Conservation (phyloP, 208 protist species). For the Angomonas deanei region DNA sequence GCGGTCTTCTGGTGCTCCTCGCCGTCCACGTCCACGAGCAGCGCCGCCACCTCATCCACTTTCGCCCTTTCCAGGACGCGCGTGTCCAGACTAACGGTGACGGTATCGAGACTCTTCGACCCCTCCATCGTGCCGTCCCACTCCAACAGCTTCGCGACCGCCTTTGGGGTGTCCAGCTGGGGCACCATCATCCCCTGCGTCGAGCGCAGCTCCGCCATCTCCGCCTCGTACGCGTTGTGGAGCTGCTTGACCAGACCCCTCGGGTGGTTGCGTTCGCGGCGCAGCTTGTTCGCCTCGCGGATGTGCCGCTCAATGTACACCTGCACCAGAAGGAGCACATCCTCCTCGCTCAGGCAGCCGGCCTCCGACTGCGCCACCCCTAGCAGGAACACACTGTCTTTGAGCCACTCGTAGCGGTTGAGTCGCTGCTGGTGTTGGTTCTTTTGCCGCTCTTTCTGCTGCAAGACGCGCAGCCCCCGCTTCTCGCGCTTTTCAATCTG, state of each 20-base stretch:
- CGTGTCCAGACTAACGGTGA: conserved; percentile 3
- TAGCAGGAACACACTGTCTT: conserved; percentile 58
- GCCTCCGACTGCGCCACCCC: conserved; percentile 16
- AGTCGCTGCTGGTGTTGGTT: conserved; percentile 29
- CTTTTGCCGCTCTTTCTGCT: conserved; percentile 30
- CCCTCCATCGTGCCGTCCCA: conserved; percentile 72
- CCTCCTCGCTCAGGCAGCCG: conserved; percentile 25
- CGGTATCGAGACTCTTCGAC: conserved; percentile 19
- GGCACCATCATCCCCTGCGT: conserved; percentile 56
- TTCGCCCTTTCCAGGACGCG: background rate
- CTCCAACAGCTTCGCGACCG: conserved; percentile 57
- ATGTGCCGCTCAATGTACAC: conserved; percentile 65
- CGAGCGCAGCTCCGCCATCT: conserved; percentile 50
- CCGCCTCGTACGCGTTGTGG: conserved; percentile 41
- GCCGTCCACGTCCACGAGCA: background rate
- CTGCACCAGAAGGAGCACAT: conserved; percentile 30
- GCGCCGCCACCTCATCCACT: background rate
- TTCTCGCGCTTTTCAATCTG: conserved; percentile 60
- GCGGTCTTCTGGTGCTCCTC: background rate
- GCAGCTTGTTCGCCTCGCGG: conserved; percentile 46
- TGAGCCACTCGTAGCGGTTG: conserved; percentile 71
- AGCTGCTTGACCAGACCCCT: conserved; percentile 58
- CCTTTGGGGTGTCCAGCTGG: conserved; percentile 35
- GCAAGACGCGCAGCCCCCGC: conserved; percentile 25
- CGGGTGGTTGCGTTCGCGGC: conserved; percentile 44